Percentiles rank a stretch among this genome's conserved stretches.
phyloP scores from a whole-genome alignment of 2,329 filamentous ascomycete genomes.

The Fusarium irregulare region DNA sequence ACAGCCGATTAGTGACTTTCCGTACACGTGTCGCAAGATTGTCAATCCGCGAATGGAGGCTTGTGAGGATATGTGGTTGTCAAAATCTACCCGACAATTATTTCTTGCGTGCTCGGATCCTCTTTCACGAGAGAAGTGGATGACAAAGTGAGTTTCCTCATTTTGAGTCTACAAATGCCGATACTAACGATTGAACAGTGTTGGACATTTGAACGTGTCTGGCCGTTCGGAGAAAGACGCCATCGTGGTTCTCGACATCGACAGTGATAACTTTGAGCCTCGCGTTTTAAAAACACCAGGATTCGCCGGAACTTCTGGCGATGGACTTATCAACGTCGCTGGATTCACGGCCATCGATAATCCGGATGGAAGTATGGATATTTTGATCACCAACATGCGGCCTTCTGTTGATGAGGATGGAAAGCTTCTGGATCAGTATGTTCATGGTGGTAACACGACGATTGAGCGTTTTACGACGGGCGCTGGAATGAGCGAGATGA shows the following conservation, averaged over 20 bases:
- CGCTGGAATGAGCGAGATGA: constrained; percentile 12
- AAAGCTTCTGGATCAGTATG: constrained; percentile 17
- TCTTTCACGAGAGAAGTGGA: constrained; percentile 26
- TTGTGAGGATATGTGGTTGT: constrained; percentile 46
- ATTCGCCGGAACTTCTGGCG: constrained; percentile 48
- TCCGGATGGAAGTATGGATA: constrained; percentile 20
- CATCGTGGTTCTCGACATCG: constrained; percentile 49
- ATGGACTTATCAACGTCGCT: constrained; percentile 47
- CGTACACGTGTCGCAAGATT: constrained; percentile 43
- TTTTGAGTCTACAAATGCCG: fast-evolving
- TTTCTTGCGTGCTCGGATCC: constrained; percentile 44
- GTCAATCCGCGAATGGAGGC: constrained; percentile 32
- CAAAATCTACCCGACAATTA: constrained; percentile 36
- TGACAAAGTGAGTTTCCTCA: constrained; percentile 28
- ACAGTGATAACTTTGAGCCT: constrained; percentile 40
- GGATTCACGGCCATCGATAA: constrained; percentile 49
- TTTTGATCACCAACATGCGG: constrained; percentile 34
- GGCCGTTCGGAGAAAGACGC: constrained; percentile 48
- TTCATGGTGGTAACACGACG: constrained; percentile 23
- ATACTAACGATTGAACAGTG: neutral
- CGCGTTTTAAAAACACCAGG: constrained; percentile 43
- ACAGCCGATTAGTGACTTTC: constrained; percentile 41
- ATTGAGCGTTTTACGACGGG: constrained; percentile 36
- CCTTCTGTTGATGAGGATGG: constrained; percentile 31
- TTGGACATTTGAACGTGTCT: constrained; percentile 42